These are phyloP conservation scores for Starmerella cellae DNA, from an alignment of 805 yeast species.

Conservation along the genomic window DNA sequence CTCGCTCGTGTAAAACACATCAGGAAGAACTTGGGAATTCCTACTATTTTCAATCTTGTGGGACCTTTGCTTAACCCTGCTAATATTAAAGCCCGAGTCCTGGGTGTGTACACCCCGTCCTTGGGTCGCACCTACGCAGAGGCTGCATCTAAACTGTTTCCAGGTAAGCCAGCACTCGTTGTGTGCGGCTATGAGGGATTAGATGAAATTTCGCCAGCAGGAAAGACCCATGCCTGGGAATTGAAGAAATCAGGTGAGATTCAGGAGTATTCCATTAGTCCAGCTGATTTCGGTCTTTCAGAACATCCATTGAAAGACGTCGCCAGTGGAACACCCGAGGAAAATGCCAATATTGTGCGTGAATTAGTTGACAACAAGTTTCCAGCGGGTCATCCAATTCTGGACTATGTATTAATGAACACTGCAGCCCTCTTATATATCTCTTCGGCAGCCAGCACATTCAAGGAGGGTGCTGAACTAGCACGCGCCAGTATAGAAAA, in stretches of 20 bases:
- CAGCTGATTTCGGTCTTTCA: conserved; percentile 68
- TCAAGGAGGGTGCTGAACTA: conserved; percentile 63
- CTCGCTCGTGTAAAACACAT: conserved; percentile 71
- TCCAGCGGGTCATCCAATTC: conserved; percentile 41
- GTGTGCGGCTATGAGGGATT: conserved; percentile 89
- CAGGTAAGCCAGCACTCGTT: conserved; percentile 47
- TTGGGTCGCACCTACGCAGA: conserved; percentile 77
- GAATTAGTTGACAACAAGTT: conserved; percentile 35
- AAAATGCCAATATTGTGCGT: conserved; percentile 58
- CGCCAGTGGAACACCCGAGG: conserved; percentile 71
- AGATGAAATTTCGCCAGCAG: conserved; percentile 89
- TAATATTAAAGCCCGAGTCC: conserved; percentile 59
- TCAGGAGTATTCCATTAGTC: conserved; percentile 29
- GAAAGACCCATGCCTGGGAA: conserved; percentile 69
- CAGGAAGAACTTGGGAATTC: conserved; percentile 70
- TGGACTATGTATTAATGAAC: conserved; percentile 83
- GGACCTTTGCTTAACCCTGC: conserved; percentile 94
- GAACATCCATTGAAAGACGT: conserved; percentile 59
- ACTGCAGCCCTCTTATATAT: conserved; percentile 77
- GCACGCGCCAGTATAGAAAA: conserved; percentile 56
- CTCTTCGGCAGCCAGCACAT: conserved; percentile 47
- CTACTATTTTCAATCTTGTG: conserved; percentile 83
- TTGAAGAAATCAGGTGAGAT: conserved; percentile 33
- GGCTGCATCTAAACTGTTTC: conserved; percentile 51
- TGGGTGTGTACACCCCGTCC: conserved; percentile 75